Conservation (phyloP, 768 basidiomycete genomes). For the Serpula lacrymans region DNA sequence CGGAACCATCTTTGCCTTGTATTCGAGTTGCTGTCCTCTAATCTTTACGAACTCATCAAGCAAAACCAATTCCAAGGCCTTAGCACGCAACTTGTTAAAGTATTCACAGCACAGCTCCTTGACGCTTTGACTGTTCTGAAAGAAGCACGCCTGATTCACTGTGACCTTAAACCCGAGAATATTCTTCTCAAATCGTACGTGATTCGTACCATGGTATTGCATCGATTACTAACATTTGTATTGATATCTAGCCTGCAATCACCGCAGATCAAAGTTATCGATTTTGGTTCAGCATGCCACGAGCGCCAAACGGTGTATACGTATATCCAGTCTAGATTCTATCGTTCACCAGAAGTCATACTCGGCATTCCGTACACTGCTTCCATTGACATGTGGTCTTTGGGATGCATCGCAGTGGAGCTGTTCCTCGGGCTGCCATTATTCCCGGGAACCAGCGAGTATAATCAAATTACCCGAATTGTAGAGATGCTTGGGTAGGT, state of each 20-base stretch:
- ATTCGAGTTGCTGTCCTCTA: slow-evolving; percentile 94
- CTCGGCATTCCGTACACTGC: slow-evolving; percentile 93
- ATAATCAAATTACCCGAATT: slow-evolving; percentile 95
- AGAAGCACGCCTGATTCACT: slow-evolving; percentile 94
- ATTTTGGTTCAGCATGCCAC: slow-evolving; percentile 98
- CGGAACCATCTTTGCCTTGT: slow-evolving; percentile 95
- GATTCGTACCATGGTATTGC: not conserved
- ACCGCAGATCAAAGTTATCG: slow-evolving; percentile 98
- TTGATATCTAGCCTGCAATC: slow-evolving; percentile 88
- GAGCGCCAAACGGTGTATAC: slow-evolving; percentile 99
- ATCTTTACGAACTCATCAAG: slow-evolving; percentile 99
- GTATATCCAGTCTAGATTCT: slow-evolving; percentile 98
- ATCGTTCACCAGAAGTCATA: slow-evolving; percentile 96
- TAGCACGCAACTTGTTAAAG: slow-evolving; percentile 95
- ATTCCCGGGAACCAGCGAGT: slow-evolving; percentile 98
- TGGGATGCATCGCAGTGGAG: slow-evolving; percentile 98
- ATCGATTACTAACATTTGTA: slow-evolving; percentile 9
- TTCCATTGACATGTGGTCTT: slow-evolving; percentile 98
- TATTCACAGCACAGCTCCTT: slow-evolving; percentile 94
- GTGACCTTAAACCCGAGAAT: slow-evolving; percentile 98
- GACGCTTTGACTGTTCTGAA: slow-evolving; percentile 92
- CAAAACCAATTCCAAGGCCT: slow-evolving; percentile 99
- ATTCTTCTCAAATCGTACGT: slow-evolving; percentile 91
- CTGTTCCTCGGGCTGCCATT: slow-evolving; percentile 94
- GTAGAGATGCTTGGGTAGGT: slow-evolving; percentile 97